Evolutionary conservation across 2,329 filamentous ascomycete species (phyloP).

Genomic region (Pestalotiopsis fici): DNA sequence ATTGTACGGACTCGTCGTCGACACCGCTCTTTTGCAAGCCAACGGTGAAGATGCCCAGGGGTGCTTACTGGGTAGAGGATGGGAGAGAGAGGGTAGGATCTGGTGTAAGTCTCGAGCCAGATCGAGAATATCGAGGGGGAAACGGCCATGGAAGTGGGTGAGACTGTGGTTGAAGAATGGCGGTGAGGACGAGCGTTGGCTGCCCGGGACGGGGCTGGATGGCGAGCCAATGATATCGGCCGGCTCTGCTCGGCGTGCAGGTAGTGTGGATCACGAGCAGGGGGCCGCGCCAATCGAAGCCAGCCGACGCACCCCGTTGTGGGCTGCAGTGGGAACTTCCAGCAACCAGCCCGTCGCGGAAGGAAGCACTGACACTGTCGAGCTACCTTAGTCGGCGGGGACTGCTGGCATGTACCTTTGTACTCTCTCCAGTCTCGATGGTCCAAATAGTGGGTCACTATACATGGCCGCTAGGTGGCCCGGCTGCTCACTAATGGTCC

Average conservation of each 20-base stretch:
- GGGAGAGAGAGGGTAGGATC: conserved; percentile 12
- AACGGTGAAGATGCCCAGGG: conserved; percentile 14
- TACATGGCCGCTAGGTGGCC: too few relatives aligned
- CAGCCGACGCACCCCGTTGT: not conserved
- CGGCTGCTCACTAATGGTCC: not conserved
- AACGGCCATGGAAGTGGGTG: conserved; percentile 14
- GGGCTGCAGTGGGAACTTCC: not conserved
- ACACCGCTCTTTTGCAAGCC: conserved; percentile 45
- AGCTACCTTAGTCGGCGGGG: not conserved
- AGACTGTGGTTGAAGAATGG: conserved; percentile 14
- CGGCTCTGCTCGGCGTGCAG: conserved; percentile 1
- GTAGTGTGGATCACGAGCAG: conserved; percentile 6
- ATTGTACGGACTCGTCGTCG: conserved; percentile 43
- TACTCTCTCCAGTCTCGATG: not conserved
- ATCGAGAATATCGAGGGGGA: conserved; percentile 16
- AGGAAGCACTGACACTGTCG: conserved; percentile 8
- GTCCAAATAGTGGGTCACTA: not conserved
- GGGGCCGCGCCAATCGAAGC: conserved; percentile 1
- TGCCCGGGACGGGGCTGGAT: conserved; percentile 12
- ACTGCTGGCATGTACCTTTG: not conserved
- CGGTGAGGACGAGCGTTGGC: conserved; percentile 16
- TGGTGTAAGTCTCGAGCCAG: conserved; percentile 14
- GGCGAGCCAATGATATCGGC: conserved; percentile 8
- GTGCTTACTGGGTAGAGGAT: conserved; percentile 8
- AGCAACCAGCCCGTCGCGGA: not conserved